Evolutionary conservation across 2,329 filamentous ascomycete genomes (phyloP), one percentile per base, ranked within the genome.

Genomic region (Colletotrichum kahawae): DNA sequence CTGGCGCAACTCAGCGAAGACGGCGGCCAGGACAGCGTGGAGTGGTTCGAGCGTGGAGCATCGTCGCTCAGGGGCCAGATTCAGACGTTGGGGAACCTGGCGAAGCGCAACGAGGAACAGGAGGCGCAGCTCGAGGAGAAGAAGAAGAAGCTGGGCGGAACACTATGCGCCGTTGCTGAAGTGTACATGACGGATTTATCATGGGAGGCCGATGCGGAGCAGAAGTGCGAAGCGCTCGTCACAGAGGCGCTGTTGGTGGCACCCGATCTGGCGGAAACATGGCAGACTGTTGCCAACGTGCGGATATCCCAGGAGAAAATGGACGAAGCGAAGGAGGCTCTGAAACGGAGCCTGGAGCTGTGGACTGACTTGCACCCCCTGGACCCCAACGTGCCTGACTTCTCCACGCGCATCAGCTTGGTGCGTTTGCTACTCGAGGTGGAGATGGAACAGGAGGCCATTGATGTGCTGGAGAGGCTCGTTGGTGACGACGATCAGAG

Each of bases 141-240:
- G 87, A 93, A 93, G 83, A 88, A 89, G 78, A 97, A 97, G 84
- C 89, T 98, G 43, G 95, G 95, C 3, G 95, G 95, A 79, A 95
- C 96, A n/a, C 90, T 99, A 43, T 99, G 97, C 84, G 95, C 95
- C 33, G 95, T 98, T 76, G 93, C 95, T 8, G 97, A 99, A 86
- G 95, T 99, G 65, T 99, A 98, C 88, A 99, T 99, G 97, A 99
- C 97, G 13, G 97, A 99, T 86, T 87, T 98, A 79, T 97, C 94
- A 80, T 97, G 91, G 95, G 96, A 98, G 85, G 92, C 93, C 67
- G 95, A 98, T 81, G 97, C 96, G 7, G 97, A 99, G 86, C 88
- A 91, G 78, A 91, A 93, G 78, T 99, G 97, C 87, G 96, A 99
- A 85, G 87, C 91, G 7, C 92, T 98, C 74, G 92, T 98, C 77